These are phyloP conservation scores for Litsea cubeba DNA, from an alignment of 164 flowering plant genomes.

Conservation along the genomic window DNA sequence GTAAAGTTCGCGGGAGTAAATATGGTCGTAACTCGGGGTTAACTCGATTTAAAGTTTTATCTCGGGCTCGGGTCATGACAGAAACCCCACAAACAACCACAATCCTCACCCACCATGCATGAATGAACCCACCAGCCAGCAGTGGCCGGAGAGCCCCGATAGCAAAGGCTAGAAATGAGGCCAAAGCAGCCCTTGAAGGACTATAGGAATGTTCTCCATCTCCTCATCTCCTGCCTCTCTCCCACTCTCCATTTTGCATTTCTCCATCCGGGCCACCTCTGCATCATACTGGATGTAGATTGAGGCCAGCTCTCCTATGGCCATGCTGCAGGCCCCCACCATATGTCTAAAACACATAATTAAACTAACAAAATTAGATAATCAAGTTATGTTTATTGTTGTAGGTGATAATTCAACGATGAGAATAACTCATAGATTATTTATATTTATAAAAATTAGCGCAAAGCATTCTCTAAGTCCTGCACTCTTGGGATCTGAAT, in stretches of 20 bases:
- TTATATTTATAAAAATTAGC: too few species aligned
- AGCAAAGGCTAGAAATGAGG: constrained; percentile 4
- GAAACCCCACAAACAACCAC: background rate
- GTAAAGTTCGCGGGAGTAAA: too few species aligned
- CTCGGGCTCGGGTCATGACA: too few species aligned
- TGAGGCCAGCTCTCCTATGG: constrained; percentile 18
- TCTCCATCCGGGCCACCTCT: constrained; percentile 21
- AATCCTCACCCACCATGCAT: background rate
- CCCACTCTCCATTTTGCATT: constrained; percentile 4
- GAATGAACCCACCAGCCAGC: constrained; percentile 10
- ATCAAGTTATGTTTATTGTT: too few species aligned
- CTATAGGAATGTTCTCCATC: constrained; percentile 4
- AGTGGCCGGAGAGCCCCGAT: constrained; percentile 1
- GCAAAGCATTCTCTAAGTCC: too few species aligned
- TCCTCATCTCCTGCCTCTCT: background rate
- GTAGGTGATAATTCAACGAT: too few species aligned
- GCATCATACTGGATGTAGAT: constrained; percentile 19
- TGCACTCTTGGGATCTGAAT: too few species aligned
- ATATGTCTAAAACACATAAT: too few species aligned
- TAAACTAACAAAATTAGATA: too few species aligned
- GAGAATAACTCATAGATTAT: too few species aligned
- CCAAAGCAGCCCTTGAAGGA: constrained; percentile 5
- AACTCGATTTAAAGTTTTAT: too few species aligned
- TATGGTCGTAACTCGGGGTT: too few species aligned
- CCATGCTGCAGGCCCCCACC: constrained; percentile 20